Base-by-base conservation (phyloP, 805 yeast genomes). In the Yarrowia yakushimensis region DNA sequence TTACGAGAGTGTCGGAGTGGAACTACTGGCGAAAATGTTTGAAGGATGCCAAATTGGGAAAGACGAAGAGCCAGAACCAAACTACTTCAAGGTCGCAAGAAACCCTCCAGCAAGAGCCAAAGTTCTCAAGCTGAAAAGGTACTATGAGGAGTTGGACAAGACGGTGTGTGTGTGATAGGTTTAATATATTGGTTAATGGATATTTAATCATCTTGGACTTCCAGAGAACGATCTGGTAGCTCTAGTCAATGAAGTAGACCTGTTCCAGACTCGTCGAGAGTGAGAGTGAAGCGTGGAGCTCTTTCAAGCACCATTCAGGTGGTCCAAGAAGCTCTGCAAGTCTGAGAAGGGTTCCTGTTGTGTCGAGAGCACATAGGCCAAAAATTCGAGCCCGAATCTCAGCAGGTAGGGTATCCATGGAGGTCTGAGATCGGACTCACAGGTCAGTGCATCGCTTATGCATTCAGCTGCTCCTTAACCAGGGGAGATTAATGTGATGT, bases 161-260 rank as follows among this genome's bases (percentile, higher is more conserved):
- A 50, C 25, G 1, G 30, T 50, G 7, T 52, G 43, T 20, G 50
- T 30, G 81, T 36, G 11, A 12, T 6, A 10, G 17, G n/a, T n/a
- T n/a, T n/a, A n/a, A n/a, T n/a, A n/a, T n/a, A n/a, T n/a, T n/a
- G n/a, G 28, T 25, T 33, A 33, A 33, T 33, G 18, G 15, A n/a
- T 33, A n/a, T n/a, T n/a, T n/a, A n/a, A n/a, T n/a, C n/a, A n/a
- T n/a, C n/a, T n/a, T n/a, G n/a, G n/a, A n/a, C n/a, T n/a, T n/a
- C n/a, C n/a, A n/a, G n/a, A n/a, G n/a, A n/a, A n/a, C n/a, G n/a
- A n/a, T n/a, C n/a, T n/a, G n/a, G n/a, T n/a, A 5, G 18, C 41
- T 10, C 15, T 9, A 36, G 41, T 15, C 17, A 36, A 10, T 15
- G 41, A 22, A n/a, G 23, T 15, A 18, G 22, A 17, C 41, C 41